Conservation (phyloP, 805 yeast species). For the Ogataea polymorpha region DNA sequence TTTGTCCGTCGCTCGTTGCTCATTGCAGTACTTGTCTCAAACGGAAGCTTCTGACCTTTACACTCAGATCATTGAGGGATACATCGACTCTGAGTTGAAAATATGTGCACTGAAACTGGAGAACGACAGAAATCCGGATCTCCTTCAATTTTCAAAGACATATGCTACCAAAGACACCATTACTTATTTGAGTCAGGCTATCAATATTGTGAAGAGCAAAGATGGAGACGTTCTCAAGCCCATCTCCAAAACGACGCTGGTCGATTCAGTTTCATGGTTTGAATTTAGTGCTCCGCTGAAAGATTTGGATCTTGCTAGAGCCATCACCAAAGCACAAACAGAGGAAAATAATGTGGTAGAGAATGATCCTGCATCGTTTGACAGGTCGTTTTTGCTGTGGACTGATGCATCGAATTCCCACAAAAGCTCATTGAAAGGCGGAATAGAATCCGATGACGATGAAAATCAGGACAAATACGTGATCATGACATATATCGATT, state of each 20-base stretch:
- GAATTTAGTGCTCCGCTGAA: conserved; percentile 55
- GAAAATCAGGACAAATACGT: conserved; percentile 71
- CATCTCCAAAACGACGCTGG: conserved; percentile 19
- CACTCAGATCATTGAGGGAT: conserved; percentile 52
- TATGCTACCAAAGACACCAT: conserved; percentile 34
- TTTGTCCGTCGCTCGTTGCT: conserved; percentile 59
- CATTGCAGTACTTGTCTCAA: conserved; percentile 50
- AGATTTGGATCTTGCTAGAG: conserved; percentile 70
- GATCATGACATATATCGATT: conserved; percentile 70
- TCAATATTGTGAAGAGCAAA: conserved; percentile 33
- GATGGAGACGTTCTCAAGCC: conserved; percentile 39
- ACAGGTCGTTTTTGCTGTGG: conserved; percentile 60
- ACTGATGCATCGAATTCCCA: conserved; percentile 65
- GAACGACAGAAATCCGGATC: conserved; percentile 39
- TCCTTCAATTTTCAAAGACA: conserved; percentile 47
- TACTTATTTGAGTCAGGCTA: conserved; percentile 36
- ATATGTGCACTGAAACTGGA: conserved; percentile 33
- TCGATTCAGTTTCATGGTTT: conserved; percentile 46
- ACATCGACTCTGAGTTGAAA: conserved; percentile 64
- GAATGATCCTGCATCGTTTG: conserved; percentile 47
- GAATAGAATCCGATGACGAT: conserved; percentile 45
- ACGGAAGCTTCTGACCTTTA: conserved; percentile 39
- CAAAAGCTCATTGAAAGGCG: conserved; percentile 41
- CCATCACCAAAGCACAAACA: conserved; percentile 41
- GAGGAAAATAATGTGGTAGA: conserved; percentile 33